Percentiles rank a stretch among this genome's conserved stretches.
Conservation (phyloP, 2,329 filamentous ascomycete species). For the Pseudomassariella vexata region DNA sequence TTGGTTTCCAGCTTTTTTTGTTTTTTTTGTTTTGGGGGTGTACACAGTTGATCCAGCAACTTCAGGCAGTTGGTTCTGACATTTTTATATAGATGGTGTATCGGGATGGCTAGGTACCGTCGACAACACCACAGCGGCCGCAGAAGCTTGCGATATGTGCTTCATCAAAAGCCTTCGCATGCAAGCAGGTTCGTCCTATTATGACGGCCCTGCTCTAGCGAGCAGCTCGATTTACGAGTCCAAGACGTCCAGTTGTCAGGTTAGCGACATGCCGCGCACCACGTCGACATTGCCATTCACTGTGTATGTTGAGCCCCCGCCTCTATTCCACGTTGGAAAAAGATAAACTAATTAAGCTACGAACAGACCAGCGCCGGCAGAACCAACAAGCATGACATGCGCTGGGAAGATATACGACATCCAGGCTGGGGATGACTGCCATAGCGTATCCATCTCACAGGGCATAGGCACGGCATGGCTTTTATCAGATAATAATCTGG, state of each 20-base stretch:
- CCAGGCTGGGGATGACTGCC: constrained; percentile 6
- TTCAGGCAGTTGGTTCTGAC: too few species aligned
- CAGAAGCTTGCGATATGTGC: constrained; percentile 8
- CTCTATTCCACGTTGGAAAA: too few species aligned
- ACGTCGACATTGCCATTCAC: neutral
- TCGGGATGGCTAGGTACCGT: too few species aligned
- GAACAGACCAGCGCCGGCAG: neutral
- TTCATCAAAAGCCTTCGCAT: constrained; percentile 6
- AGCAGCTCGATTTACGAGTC: constrained; percentile 8
- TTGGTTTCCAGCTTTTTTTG: too few species aligned
- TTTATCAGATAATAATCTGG: constrained; percentile 9
- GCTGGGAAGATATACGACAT: constrained; percentile 5
- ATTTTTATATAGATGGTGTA: too few species aligned
- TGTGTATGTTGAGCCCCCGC: too few species aligned
- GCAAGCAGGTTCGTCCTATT: constrained; percentile 8
- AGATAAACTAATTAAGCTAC: too few species aligned
- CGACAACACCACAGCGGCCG: too few species aligned
- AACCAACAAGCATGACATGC: neutral
- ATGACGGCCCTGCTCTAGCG: constrained; percentile 2
- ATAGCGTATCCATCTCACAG: constrained; percentile 8
- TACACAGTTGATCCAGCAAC: too few species aligned
- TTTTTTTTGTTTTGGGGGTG: too few species aligned
- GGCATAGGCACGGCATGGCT: constrained; percentile 11
- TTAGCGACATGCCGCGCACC: constrained; percentile 7
- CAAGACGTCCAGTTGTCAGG: constrained; percentile 6